Evolutionary conservation across 345 rosid genomes (phyloP), one percentile per base, ranked within the genome.

Genomic region (Eutrema heterophyllum): DNA sequence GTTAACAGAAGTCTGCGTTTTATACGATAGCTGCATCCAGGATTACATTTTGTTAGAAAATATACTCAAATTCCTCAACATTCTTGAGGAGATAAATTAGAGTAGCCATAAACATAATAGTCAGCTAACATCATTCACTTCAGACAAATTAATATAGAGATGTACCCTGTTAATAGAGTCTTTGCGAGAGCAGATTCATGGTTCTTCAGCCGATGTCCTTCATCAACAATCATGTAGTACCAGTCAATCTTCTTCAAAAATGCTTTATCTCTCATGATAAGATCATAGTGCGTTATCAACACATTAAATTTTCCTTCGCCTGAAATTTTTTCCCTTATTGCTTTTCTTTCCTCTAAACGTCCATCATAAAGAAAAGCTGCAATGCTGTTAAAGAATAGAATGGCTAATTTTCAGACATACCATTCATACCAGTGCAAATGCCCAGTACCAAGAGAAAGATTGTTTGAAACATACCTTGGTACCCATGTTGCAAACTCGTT

Each of bases 161-260:
- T 78, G 71, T 88, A 95, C 99, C 99, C 97, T 41, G 94, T 41
- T 59, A 80, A 46, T 50, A 96, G 90, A 80, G 98, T 96, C 78
- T 84, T 83, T 4, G 94, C 92, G 33, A 96, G 97, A 68, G 97
- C 96, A 72, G 97, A 89, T 70, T 90, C 97, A 3, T 89, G 97
- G 81, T 96, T 96, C 88, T 96, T 96, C 78, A 96, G 79, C 26
- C 99, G 91, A 77, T 96, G 99, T 45, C 99, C 99, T 89, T 96
- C 99, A 78, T 96, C 99, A 73, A 96, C 96, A 75, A 96, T 90
- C 96, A 96, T 81, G 84, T 96, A 96, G 21, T 32, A 56, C 99
- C 99, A 96, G n/a, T 66, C 79, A 80, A 96, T 84, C 79, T 96
- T 96, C 84, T 89, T 96, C 86, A 96, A 76, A 74, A 92, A 92